Evolutionary conservation across 2,329 filamentous ascomycete genomes (phyloP), one percentile per base, ranked within the genome.

Genomic region (Chaetomium sp.): DNA sequence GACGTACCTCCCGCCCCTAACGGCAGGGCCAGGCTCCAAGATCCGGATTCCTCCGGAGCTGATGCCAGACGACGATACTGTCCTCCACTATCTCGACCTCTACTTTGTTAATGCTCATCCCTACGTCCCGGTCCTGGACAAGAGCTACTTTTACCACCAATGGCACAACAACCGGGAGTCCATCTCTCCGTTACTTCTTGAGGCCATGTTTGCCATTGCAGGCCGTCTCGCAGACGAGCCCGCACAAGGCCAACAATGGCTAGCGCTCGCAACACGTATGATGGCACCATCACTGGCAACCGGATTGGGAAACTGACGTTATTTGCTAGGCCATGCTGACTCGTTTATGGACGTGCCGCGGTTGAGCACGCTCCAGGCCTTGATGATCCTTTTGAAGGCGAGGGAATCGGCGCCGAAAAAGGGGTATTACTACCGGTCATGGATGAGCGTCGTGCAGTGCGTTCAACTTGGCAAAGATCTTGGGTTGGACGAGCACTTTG

Each of bases 391-490:
- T 21, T 80, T 97, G 51, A 98, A 98, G 76, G 95, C 94, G 1
- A 86, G 93, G 68, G 94, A 98, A 76, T 90, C 91, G n/a, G 88
- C 90, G 9, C 93, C 94, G 0, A 96, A 96, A 74, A 88, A 92
- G 66, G 95, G 95, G 1, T 98, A 98, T 75, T 98, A 95, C 76
- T 98, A 95, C 78, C 89, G 94, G 45, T 98, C 95, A 0, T 98
- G 95, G 94, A 96, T 97, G 87, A 92, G 91, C 5, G 87, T 96
- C 23, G 94, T 97, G 60, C 92, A 93, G 66, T 92, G 94, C 68
- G 90, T 96, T 8, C 90, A 93, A 55, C 97, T 98, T 92, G 92
- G 88, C 29, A 95, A 96, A 73, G 94, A 97, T 74, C 81, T 98
- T 35, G 92, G 93, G 23, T 81, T 98, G 6, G 89, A 97, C 73